Evolutionary conservation across 2,329 filamentous ascomycete species (phyloP), one percentile per base, ranked within the genome.

Genomic region (Zymoseptoria tritici): DNA sequence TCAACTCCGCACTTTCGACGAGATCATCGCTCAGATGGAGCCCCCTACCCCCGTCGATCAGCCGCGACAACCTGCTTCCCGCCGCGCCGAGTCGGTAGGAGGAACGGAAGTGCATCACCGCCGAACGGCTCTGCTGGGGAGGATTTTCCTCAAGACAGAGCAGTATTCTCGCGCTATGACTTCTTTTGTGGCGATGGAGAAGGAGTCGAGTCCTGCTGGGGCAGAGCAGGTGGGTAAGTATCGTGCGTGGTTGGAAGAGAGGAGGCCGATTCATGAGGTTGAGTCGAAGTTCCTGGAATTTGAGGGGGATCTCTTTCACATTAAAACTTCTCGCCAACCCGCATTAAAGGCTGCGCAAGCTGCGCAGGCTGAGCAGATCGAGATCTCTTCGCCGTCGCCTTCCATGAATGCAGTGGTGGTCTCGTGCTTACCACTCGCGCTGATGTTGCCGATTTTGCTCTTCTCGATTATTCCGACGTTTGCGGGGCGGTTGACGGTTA

Each of bases 1-100:
- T 68, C 85, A 92, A 59, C 80, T 97, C 0, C 82, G 84, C 19
- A 78, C 80, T 0, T 75, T 94, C 0, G 92, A 96, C 58, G 80
- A 83, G 62, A 77, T 78, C 50, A 79, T 83, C 68, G 76, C 76
- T 13, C 76, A 78, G 62, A 66, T 67, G 26, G 70, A 65, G 22
- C 22, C 3, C 1, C 22, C 22, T 3, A 24, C 22, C n/a, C 31
- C 60, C 2, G 22, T 56, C n/a, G 68, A 56, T 67, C 70, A n/a
- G 29, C 31, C 60, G 49, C 21, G 56, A 51, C 20, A 62, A 49
- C 60, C 86, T 82, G 84, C 85, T 0, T 88, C 85, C 1, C 76
- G 86, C 26, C 78, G 87, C 8, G 77, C 77, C 2, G 84, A 87
- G 26, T 78, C 75, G 4, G 76, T 80, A 59, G 77, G 78, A 2